These are phyloP conservation scores for Talaromyces trachyspermus DNA, from an alignment of 495 filamentous ascomycete species.

Conservation along the genomic window DNA sequence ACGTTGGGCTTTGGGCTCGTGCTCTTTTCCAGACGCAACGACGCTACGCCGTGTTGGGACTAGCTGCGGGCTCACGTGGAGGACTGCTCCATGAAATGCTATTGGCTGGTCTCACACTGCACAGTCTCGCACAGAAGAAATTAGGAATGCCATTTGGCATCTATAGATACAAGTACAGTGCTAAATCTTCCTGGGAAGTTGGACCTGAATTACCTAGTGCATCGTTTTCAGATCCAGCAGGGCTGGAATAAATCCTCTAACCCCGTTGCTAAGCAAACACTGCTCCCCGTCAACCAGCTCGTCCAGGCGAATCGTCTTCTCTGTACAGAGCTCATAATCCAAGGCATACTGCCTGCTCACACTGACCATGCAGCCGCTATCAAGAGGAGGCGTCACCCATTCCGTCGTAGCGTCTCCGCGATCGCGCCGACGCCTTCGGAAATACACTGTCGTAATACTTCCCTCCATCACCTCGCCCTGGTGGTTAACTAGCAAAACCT, in stretches of 20 bases:
- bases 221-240: slow-evolving; percentile 16
- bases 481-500: slow-evolving; percentile 68
- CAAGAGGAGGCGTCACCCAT: slow-evolving; percentile 37
- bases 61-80: background rate
- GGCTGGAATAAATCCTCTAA: slow-evolving; percentile 63
- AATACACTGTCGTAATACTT: slow-evolving; percentile 72
- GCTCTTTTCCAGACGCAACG: background rate
- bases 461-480: slow-evolving; percentile 76
- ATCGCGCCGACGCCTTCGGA: slow-evolving; percentile 44
- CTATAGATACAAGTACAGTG: no score
- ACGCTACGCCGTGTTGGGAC: background rate
- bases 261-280: slow-evolving; percentile 80
- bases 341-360: slow-evolving; percentile 78
- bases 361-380: slow-evolving; percentile 70
- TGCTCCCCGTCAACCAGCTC: slow-evolving; percentile 64
- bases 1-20: background rate
- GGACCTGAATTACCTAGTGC: no score
- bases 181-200: no score
- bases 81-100: background rate
- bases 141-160: no score
- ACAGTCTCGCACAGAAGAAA: no score
- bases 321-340: slow-evolving; percentile 53
- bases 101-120: background rate
- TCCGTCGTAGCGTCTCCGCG: slow-evolving; percentile 1
- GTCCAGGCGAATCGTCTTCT: slow-evolving; percentile 46